Conservation (phyloP, 106 monocot species). For the Allium cepa region DNA sequence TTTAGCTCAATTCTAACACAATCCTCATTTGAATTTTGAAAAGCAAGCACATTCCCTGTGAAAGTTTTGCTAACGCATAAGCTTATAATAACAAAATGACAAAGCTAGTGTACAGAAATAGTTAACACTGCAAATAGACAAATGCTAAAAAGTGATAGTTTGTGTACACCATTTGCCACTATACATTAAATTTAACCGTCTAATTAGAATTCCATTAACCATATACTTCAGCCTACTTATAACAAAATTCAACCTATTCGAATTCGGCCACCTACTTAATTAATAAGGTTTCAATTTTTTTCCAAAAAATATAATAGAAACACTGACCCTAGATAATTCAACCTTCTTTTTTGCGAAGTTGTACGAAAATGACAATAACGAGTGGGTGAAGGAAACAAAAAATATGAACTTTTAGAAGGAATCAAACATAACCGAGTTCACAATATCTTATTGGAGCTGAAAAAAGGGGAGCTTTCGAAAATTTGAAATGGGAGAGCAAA, state of each 20-base stretch:
- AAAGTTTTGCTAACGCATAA: too few relatives aligned
- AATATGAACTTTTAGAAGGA: background rate
- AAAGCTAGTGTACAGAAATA: too few relatives aligned
- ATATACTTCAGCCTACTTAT: too few relatives aligned
- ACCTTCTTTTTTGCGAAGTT: conserved; percentile 1
- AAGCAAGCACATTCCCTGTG: background rate
- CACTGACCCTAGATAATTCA: background rate
- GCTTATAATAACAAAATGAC: too few relatives aligned
- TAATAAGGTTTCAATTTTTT: background rate
- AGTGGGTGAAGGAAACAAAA: background rate
- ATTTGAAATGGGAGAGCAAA: conserved; percentile 8
- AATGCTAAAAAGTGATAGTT: too few relatives aligned
- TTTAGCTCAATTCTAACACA: conserved; percentile 1
- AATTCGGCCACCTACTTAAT: too few relatives aligned
- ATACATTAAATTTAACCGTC: too few relatives aligned
- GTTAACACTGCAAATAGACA: too few relatives aligned
- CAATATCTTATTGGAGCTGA: conserved; percentile 14
- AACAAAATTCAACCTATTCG: background rate
- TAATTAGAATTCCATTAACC: too few relatives aligned
- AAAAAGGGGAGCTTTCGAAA: conserved; percentile 15
- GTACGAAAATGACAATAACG: background rate
- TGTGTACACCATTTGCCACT: too few relatives aligned
- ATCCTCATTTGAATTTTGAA: background rate
- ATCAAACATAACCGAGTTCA: conserved; percentile 10
- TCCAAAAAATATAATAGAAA: background rate